These are phyloP conservation scores for Capsicum rhomboideum DNA, from an alignment of 257 asterid genomes.

Conservation along the genomic window DNA sequence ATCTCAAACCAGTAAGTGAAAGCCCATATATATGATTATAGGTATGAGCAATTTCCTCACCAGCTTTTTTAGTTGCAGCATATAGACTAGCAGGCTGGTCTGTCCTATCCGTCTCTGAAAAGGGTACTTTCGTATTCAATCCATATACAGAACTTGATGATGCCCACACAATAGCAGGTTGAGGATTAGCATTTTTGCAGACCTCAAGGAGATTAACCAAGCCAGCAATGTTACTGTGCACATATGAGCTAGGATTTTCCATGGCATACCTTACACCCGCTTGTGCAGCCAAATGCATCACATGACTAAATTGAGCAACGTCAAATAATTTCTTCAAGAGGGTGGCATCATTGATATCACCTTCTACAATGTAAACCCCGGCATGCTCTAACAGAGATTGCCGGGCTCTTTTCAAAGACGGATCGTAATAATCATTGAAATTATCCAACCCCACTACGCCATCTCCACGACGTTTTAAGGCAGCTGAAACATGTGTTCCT, in stretches of 20 bases:
- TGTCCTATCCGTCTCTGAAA: constrained; percentile 45
- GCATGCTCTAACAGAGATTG: constrained; percentile 35
- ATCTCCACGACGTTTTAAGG: constrained; percentile 46
- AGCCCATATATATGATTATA: constrained; percentile 61
- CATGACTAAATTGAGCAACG: constrained; percentile 41
- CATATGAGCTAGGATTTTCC: constrained; percentile 58
- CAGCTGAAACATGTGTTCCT: constrained; percentile 55
- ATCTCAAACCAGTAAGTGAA: constrained; percentile 48
- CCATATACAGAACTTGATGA: constrained; percentile 60
- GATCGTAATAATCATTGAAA: constrained; percentile 52
- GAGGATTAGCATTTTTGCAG: constrained; percentile 51
- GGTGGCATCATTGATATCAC: constrained; percentile 39
- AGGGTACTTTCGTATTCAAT: constrained; percentile 47
- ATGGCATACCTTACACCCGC: constrained; percentile 61
- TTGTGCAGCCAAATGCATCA: constrained; percentile 63
- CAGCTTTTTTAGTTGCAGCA: constrained; percentile 60
- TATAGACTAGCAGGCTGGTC: constrained; percentile 58
- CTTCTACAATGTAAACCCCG: constrained; percentile 52
- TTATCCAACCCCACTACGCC: constrained; percentile 54
- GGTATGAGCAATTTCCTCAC: constrained; percentile 53
- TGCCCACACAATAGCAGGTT: constrained; percentile 62
- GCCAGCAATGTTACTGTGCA: constrained; percentile 58
- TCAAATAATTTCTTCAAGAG: constrained; percentile 38
- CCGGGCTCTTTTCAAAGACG: constrained; percentile 45
- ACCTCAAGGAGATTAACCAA: constrained; percentile 48